Evolutionary conservation across 768 basidiomycete species (phyloP), one percentile per base, ranked within the genome.

Genomic region (Calocera viscosa): DNA sequence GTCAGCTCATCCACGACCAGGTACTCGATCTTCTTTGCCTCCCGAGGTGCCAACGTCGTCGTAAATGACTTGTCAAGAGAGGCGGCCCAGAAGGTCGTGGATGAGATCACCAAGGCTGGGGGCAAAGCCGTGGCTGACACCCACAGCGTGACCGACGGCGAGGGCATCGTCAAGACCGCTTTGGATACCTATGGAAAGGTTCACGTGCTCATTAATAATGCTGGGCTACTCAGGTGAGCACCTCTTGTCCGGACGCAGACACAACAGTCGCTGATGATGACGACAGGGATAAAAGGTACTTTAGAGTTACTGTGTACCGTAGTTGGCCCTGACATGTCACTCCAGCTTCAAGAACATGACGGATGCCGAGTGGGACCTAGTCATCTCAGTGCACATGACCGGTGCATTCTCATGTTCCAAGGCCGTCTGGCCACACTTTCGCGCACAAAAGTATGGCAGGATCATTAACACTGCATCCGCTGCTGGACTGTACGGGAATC

Each of bases 381-480:
- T 97, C 65, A 83, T 85, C 64, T 84, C 88, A 26, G 94, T 98
- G 16, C 96, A 98, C 73, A 76, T 99, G 70, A 97, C 95, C 78
- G 95, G 94, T 43, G 88, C 95, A 0, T 98, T 86, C 76, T 80
- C 91, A 7, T 94, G 91, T 75, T 89, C 90, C 35, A 95, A 94
- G 75, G 94, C 96, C 40, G 94, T 85, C 35, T 99, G 96, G 96
- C 92, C 94, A 14, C 78, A 90, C 73, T 95, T 99, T 82, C 83
- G 94, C 70, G 91, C 90, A 72, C 92, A 94, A 75, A 89, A 94
- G 80, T 97, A 90, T 70, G 96, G 96, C 2, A 86, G 94, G 66
- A 82, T 99, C 69, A 82, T 99, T 72, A 99, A 96, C 78, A 93
- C 90, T n/a, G 81, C 93, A 26, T 94, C 91, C 72, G 91, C 95